Base-by-base conservation (phyloP, 805 yeast species). In the Debaryomyces prosopidis region DNA sequence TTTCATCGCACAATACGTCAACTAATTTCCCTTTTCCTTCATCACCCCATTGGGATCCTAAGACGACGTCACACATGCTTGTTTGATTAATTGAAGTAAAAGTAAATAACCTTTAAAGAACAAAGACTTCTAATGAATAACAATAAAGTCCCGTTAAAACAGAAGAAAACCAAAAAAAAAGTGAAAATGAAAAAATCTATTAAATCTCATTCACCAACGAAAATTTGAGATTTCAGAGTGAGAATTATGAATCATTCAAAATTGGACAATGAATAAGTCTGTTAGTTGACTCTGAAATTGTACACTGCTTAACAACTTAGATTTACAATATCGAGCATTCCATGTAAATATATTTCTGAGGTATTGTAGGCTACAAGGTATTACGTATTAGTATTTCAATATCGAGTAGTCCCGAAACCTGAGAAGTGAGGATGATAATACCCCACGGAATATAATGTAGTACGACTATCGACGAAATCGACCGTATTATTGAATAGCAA, bases 31-130 rank as follows among this genome's bases (percentile, higher is more conserved):
- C 99, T 67, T 94, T 94, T 65, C 99, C 99, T 81, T 94, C 99
- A 65, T 94, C 99, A 53, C 99, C 99, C 99, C 99, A 94, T 73
- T 94, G 99, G 71, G 98, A 76, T 48, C 99, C 99, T 60, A 94
- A 79, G 44, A 94, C 99, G 53, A 94, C 98, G 74, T 85, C 87
- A 66, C 88, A 85, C 91, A 85, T 85, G 14, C 17, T 49, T 28
- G 32, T 12, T 23, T 17, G 26, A n/a, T 35, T 38, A 23, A 23
- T 38, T 34, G 39, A 28, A 12, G 14, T 30, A 23, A 14, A 30
- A 30, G 7, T n/a, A 26, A 9, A 20, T 38, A 15, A 20, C 18
- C n/a, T 28, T 14, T 27, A 14, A 17, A 23, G 42, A 48, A 48
- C 46, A 45, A 48, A 44, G 48, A 42, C 35, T 38, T 46, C 41